Evolutionary conservation across 2,329 filamentous ascomycete species (phyloP), one percentile per base, ranked within the genome.

Genomic region (Clonostachys solani): DNA sequence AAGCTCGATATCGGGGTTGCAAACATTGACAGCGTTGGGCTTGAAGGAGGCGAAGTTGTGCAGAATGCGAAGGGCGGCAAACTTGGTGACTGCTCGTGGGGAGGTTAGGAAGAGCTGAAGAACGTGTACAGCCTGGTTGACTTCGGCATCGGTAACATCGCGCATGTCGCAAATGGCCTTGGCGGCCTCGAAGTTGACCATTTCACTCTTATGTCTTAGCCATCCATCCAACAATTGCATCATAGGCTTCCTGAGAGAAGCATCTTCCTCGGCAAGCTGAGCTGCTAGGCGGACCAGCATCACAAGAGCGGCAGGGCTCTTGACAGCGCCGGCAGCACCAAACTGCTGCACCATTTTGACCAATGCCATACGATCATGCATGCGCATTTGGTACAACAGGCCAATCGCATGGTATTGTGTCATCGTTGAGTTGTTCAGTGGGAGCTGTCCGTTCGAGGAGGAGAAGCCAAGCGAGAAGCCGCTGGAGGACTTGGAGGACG

Each of bases 271-370:
- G 33, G 92, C 92, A 52, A 99, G 77, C 74, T 96, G 94, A 40
- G 92, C 89, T 34, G 94, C 94, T 54, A 99, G 73, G 56, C 94
- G 83, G 47, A 99, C 94, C 29, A 99, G 79, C 81, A 99, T 86
- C 44, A 99, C 83, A 49, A 92, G 86, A 34, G 92, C 94, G 50
- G 92, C 89, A 17, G 94, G 91, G 68, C 89, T 96, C 83, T 96
- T 97, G 52, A 97, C 86, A 12, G 90, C 90, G 49, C 94, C 94
- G 15, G 91, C 83, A 46, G 86, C 86, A 45, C 91, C 91, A 65
- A 96, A 97, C 68, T 99, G 94, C 73, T 99, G 94, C n/a, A 99
- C 92, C 94, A 99, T 97, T 80, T 99, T 99, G 51, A 97, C 92
- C 58, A 99, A 73, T 18, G 94, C 92, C 94, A 99, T 99, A 60